Base-by-base conservation (phyloP, 257 asterid genomes). In the Schizonepeta tenuifolia region DNA sequence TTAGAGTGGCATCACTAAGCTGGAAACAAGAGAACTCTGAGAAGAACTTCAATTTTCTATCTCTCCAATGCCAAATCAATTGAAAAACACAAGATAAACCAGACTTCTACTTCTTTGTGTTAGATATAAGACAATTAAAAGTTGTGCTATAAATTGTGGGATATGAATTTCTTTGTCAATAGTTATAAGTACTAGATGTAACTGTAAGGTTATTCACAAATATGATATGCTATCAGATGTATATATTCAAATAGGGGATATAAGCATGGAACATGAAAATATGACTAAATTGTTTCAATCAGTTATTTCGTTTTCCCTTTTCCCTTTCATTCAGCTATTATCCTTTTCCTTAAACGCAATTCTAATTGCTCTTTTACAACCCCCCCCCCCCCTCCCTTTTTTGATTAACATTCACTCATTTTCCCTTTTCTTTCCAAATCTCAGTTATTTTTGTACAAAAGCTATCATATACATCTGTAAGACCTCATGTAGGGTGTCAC, bases 1-100 rank as follows among this genome's bases (percentile, higher is more conserved):
- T 51, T 5, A 76, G 69, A 38, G 33, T 36, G 67, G 43, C 36
- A 68, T 11, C 46, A 15, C 28, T 54, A 13, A 71, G 47, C 50
- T 71, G 69, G 61, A 21, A 70, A 36, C 24, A 33, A 65, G 10
- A 56, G 22, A 47, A 55, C 12, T 22, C 9, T 31, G 10, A n/a
- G 35, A 54, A 51, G 43, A 51, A 54, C 35, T 24, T 11, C 31
- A 14, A 22, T 44, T 8, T 58, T 66, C 22, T 62, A 40, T 71
- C 46, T 54, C 58, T 36, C 57, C 20, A 17, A 51, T 24, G 4
- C 61, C 41, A 9, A 28, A 56, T 67, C 1, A 15, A 70, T 24
- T 13, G 17, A 64, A 9, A 21, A 63, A 49, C 12, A 18, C 49
- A n/a, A 62, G 15, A 28, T 24, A 15, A 12, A 59, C 49, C 24